phyloP scores from a whole-genome alignment of 495 filamentous ascomycete species.

The Clohesyomyces aquaticus region DNA sequence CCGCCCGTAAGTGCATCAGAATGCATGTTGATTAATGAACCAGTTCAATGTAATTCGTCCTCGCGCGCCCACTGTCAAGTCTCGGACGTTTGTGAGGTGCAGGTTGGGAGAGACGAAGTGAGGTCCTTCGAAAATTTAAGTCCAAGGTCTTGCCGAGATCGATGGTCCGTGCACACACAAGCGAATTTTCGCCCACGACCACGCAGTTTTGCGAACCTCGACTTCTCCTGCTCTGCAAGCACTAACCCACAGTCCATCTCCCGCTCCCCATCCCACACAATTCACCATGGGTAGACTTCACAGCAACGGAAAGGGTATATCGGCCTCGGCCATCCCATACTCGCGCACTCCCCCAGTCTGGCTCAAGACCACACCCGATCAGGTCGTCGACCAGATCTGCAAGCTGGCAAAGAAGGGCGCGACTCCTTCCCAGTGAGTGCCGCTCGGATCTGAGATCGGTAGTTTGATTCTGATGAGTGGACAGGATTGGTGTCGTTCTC shows the following conservation, averaged over 20 bases:
- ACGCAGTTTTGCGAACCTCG: constrained; percentile 5
- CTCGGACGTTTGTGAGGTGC: no score
- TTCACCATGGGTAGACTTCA: constrained; percentile 95
- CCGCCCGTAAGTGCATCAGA: no score
- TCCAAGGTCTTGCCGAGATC: constrained; percentile 10
- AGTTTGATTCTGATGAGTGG: constrained; percentile 9
- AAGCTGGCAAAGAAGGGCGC: constrained; percentile 97
- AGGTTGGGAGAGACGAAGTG: neutral
- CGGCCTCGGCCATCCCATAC: constrained; percentile 92
- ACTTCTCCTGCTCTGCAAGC: constrained; percentile 9
- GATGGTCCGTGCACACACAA: neutral
- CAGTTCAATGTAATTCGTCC: no score
- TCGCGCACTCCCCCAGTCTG: constrained; percentile 87
- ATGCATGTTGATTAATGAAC: no score
- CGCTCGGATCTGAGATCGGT: neutral
- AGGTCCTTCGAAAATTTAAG: constrained; percentile 1
- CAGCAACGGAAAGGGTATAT: constrained; percentile 99
- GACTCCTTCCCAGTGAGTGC: constrained; percentile 74
- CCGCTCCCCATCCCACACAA: constrained; percentile 16
- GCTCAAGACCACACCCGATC: constrained; percentile 87
- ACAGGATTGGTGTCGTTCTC: constrained; percentile 88
- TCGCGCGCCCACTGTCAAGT: no score
- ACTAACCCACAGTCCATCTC: constrained; percentile 3
- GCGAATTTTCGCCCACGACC: constrained; percentile 11
- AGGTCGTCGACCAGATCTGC: constrained; percentile 98